These are phyloP conservation scores for Nakaseomyces delphensis DNA, from an alignment of 1,139 yeast genomes.

Conservation along the genomic window DNA sequence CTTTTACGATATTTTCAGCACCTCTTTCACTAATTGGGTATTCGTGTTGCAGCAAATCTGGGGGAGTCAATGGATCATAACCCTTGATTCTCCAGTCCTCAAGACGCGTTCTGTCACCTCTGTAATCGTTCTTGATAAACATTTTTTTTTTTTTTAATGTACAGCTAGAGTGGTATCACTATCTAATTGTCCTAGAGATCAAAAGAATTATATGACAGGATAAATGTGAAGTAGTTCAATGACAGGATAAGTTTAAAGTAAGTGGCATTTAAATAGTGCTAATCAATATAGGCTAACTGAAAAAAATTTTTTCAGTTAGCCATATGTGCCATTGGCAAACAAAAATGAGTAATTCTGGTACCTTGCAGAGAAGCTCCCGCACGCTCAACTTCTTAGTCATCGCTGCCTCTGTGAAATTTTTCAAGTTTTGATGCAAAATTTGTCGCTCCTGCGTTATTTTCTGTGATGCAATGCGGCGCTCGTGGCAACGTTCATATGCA, in stretches of 20 bases:
- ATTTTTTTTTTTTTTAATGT: slow-evolving; percentile 35
- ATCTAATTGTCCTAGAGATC: too few species aligned
- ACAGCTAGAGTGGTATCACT: too few species aligned
- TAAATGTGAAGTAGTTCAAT: too few species aligned
- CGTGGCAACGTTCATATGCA: too few species aligned
- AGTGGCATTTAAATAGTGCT: too few species aligned
- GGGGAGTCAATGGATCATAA: slow-evolving; percentile 91
- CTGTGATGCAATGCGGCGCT: background rate
- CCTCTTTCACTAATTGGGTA: slow-evolving; percentile 59
- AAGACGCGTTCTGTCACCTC: slow-evolving; percentile 71
- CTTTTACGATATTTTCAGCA: slow-evolving; percentile 54
- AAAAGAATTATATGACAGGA: too few species aligned
- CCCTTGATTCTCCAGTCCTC: slow-evolving; percentile 95
- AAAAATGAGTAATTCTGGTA: too few species aligned
- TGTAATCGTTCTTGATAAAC: slow-evolving; percentile 76
- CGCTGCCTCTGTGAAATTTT: too few species aligned
- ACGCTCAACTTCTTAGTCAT: background rate
- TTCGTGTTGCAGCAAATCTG: slow-evolving; percentile 88
- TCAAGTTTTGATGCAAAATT: too few species aligned
- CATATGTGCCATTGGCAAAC: background rate
- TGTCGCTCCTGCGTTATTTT: background rate
- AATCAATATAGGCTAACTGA: too few species aligned
- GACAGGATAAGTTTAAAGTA: too few species aligned
- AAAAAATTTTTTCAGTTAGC: background rate
- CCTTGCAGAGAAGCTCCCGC: too few species aligned